A percentile compares a stretch with the other conserved stretches of the same genome.
phyloP scores from a whole-genome alignment of 202 grass and related monocot genomes.

The Musa balbisiana region DNA sequence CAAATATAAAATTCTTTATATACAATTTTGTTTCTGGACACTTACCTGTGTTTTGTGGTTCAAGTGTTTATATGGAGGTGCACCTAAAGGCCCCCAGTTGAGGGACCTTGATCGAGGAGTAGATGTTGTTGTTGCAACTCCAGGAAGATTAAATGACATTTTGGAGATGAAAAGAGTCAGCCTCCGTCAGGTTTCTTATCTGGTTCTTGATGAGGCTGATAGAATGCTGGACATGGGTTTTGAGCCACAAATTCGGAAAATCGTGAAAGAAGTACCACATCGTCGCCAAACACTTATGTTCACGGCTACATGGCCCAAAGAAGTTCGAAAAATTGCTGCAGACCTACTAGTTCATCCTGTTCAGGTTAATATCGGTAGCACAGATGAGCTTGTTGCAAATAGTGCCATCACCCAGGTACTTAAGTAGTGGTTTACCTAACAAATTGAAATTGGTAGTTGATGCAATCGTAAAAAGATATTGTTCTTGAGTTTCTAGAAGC shows the following conservation, averaged over 20 bases:
- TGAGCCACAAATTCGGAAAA: conserved; percentile 94
- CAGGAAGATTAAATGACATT: conserved; percentile 95
- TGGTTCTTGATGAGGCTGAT: conserved; percentile 96
- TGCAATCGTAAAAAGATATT: not conserved
- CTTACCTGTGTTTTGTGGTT: conserved; percentile 12
- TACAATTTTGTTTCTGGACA: not conserved
- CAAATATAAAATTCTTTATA: not conserved
- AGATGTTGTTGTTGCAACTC: conserved; percentile 97
- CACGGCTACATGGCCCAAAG: conserved; percentile 98
- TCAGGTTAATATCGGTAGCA: conserved; percentile 92
- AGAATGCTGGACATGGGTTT: conserved; percentile 99
- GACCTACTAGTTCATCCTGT: conserved; percentile 90
- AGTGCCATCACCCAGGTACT: conserved; percentile 80
- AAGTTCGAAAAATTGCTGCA: conserved; percentile 77
- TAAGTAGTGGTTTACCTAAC: not conserved
- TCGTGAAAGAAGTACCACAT: conserved; percentile 76
- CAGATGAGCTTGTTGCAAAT: conserved; percentile 97
- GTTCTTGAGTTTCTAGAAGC: not conserved
- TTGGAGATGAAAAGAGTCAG: conserved; percentile 87
- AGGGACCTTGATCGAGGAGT: conserved; percentile 87
- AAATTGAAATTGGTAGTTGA: not conserved
- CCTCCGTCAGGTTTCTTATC: conserved; percentile 82
- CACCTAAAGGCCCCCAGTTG: conserved; percentile 93
- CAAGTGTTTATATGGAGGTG: conserved; percentile 92
- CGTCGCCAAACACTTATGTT: conserved; percentile 97